Evolutionary conservation across 73 alveolate genomes (phyloP), one percentile per base, ranked within the genome.

Genomic region (Blepharisma japonicum): DNA sequence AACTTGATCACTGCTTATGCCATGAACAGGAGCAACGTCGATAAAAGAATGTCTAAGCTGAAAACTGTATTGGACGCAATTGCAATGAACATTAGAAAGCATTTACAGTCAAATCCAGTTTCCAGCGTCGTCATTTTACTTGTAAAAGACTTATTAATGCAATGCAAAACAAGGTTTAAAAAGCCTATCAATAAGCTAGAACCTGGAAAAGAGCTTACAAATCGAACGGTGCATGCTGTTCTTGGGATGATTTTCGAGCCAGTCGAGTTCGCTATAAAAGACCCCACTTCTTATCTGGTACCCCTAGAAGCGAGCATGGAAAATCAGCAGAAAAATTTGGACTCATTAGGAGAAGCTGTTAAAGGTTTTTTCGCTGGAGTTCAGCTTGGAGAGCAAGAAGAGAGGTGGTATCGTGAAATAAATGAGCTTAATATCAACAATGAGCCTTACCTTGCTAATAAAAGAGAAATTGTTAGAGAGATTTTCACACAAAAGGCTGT

Each of bases 351-450:
- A 18, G 74, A 18, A 8, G 23, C 74, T 9, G 47, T 61, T 5
- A 25, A 25, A 39, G 23, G 23, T 2, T 61, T 61, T 25, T 61
- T n/a, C 23, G 47, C 14, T 61, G 74, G 74, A 9, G 23, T 9
- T 20, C 18, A 61, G 23, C 74, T 61, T 61, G 74, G 74, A 61
- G 49, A 61, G 48, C 50, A 2, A 18, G 47, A 25, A 9, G 74
- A 61, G 23, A 61, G 74, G 23, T 61, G 74, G 74, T 25, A 18
- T 25, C 14, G 18, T 25, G 74, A 61, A n/a, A 61, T 61, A 14
- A 61, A 61, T 25, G 11, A 18, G 14, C 23, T 61, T 61, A 8
- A 14, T 11, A n/a, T 14, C 18, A 8, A n/a, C 23, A 25, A 14
- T 61, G 74, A 61, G 46, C 3, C 3, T 0, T 18, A 25, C 47